phyloP scores from a whole-genome alignment of 148 eudicot genomes.

The Rhododendron henanense region DNA sequence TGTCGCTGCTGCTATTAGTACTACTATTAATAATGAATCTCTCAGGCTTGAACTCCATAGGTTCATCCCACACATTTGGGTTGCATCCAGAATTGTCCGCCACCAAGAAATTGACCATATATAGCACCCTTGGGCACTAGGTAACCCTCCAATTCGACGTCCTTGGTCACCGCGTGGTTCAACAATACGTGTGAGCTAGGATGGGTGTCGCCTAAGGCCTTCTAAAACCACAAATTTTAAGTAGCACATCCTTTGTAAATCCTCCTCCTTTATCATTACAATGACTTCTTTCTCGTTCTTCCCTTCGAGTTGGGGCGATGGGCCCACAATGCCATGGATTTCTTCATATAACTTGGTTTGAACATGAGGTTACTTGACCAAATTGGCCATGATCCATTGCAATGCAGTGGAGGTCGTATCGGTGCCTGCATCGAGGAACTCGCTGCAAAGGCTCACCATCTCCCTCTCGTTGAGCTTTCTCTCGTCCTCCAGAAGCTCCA shows the following conservation, averaged over 20 bases:
- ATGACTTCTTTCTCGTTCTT: not conserved
- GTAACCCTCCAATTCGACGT: conserved; percentile 51
- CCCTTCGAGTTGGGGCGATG: not conserved
- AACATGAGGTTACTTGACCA: conserved; percentile 49
- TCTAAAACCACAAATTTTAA: conserved; percentile 67
- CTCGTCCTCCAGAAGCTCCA: conserved; percentile 43
- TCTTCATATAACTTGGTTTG: conserved; percentile 61
- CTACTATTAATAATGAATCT: conserved; percentile 31
- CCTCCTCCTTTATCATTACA: conserved; percentile 39
- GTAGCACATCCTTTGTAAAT: conserved; percentile 43
- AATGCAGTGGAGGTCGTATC: conserved; percentile 66
- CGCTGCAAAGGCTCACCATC: conserved; percentile 43
- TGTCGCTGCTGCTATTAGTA: not conserved
- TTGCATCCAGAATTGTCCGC: conserved; percentile 55
- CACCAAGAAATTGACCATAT: conserved; percentile 46
- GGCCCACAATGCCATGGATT: conserved; percentile 33
- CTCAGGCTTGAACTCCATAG: conserved; percentile 60
- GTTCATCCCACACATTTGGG: conserved; percentile 60
- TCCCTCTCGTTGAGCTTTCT: conserved; percentile 32
- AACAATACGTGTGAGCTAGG: conserved; percentile 47
- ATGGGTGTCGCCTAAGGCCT: conserved; percentile 68
- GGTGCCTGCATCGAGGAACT: conserved; percentile 61
- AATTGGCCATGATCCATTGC: conserved; percentile 75
- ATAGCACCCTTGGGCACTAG: conserved; percentile 35
- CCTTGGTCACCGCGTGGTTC: conserved; percentile 47